Base-by-base conservation (phyloP, 2,329 filamentous ascomycete species). In the Sporothrix humicola region DNA sequence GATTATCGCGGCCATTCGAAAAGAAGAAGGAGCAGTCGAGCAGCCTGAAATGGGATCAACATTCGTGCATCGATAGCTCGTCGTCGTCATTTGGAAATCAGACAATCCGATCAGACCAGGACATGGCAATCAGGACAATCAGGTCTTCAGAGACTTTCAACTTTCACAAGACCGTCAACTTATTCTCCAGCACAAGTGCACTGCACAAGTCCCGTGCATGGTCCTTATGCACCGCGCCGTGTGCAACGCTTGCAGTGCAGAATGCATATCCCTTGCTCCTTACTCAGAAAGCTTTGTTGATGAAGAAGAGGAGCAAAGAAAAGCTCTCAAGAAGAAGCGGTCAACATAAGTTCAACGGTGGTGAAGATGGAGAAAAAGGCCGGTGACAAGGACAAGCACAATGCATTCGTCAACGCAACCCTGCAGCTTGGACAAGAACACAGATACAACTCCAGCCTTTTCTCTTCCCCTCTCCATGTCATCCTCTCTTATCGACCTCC, bases 181-280 rank as follows among this genome's bases (percentile, higher is more conserved):
- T 17, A 52, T 68, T 68, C 65, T 52, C 65, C 46, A 68, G 65
- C 65, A 68, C 65, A 66, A 66, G 10, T 13, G 44, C 46, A 37
- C 42, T n/a, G 61, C 61, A 48, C 61, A 20, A 44, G 42, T 23
- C 65, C 65, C 37, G 37, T 68, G 65, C 61, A 66, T 66, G 61
- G 9, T 26, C 42, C 61, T 66, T 66, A 66, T 66, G 61, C 61
- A 66, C 61, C 20, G 46, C 46, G 65, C 65, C 65, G 65, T 50
- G 23, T 37, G 42, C 61, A 66, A 46, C 61, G 42, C 31, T 37
- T 37, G 31, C n/a, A 59, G 8, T 65, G 61, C 61, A 65, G 63
- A 48, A 50, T 68, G 44, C 20, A 44, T 44, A 63, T 46, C 59
- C 59, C 59, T 63, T 63, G 31, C 59, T 44, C 17, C n/a, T 42